Percentiles rank a stretch among this genome's conserved stretches.
Conservation (phyloP, 106 monocot genomes). For the Acanthochlamys bracteata region DNA sequence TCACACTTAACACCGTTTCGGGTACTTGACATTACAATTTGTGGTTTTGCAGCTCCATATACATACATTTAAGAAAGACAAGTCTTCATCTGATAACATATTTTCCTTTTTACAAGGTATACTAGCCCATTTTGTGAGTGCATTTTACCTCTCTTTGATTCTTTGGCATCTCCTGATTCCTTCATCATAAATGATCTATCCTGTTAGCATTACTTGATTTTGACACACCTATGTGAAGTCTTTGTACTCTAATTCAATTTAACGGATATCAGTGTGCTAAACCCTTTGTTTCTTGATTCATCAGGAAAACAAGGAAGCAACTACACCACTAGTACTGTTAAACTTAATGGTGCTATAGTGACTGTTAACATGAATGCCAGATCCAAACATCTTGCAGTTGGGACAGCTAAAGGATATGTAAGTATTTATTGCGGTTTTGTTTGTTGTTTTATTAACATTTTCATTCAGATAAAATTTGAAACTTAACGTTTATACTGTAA, state of each 20-base stretch:
- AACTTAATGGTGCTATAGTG: conserved; percentile 59
- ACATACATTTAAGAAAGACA: conserved; percentile 50
- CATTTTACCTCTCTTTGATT: not conserved
- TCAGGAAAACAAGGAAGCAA: conserved; percentile 59
- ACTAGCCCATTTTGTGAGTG: too few relatives aligned
- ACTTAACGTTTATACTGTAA: too few relatives aligned
- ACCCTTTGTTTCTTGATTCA: conserved; percentile 1
- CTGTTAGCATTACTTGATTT: too few relatives aligned
- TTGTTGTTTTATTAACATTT: not conserved
- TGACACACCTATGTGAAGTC: too few relatives aligned
- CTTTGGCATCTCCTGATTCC: too few relatives aligned
- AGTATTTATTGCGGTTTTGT: conserved; percentile 9
- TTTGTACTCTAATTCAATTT: too few relatives aligned
- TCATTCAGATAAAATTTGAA: too few relatives aligned
- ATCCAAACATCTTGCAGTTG: conserved; percentile 56
- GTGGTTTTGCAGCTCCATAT: conserved; percentile 49
- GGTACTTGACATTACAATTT: not conserved
- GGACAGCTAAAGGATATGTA: conserved; percentile 83
- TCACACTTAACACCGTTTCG: not conserved
- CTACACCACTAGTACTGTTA: conserved; percentile 33
- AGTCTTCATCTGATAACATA: conserved; percentile 27
- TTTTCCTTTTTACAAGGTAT: conserved; percentile 79
- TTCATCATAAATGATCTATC: too few relatives aligned
- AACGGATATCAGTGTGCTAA: too few relatives aligned
- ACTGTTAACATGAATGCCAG: conserved; percentile 37